Evolutionary conservation across 805 yeast species (phyloP).

Genomic region (Cyberlindnera subsufficiens): DNA sequence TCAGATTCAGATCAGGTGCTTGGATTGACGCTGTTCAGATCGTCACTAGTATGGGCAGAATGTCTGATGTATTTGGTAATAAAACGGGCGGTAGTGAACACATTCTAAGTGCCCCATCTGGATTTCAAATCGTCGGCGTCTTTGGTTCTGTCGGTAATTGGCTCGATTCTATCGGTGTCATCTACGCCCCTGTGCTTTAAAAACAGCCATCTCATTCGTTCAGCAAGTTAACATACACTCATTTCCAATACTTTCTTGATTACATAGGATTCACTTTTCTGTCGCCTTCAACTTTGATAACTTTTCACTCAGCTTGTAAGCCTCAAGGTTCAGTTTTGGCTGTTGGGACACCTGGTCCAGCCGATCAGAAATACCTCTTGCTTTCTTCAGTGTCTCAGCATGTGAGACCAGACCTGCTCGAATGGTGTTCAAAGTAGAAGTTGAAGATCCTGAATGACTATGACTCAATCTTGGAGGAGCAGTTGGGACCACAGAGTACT

Average conservation of each 20-base stretch:
- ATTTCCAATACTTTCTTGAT: no score
- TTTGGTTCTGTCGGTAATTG: constrained; percentile 65
- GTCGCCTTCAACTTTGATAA: constrained; percentile 7
- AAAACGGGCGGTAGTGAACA: constrained; percentile 59
- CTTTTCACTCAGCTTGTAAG: constrained; percentile 28
- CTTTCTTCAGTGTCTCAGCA: constrained; percentile 10
- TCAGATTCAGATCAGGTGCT: constrained; percentile 66
- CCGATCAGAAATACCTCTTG: constrained; percentile 13
- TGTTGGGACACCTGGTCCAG: not conserved
- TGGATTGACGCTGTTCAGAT: constrained; percentile 91
- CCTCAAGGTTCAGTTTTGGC: constrained; percentile 6
- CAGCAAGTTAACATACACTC: not conserved
- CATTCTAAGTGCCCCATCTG: constrained; percentile 58
- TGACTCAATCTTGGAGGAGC: constrained; percentile 43
- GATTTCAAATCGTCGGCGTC: constrained; percentile 58
- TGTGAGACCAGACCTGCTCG: not conserved
- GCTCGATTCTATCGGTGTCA: constrained; percentile 69
- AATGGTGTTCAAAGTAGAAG: not conserved
- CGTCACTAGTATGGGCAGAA: constrained; percentile 49
- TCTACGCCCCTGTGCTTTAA: constrained; percentile 36
- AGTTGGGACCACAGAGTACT: constrained; percentile 71
- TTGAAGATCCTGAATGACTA: constrained; percentile 1
- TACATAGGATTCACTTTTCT: not conserved
- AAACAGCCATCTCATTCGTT: not conserved
- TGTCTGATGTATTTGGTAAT: constrained; percentile 61